A percentile compares a stretch with the other conserved stretches of the same genome.
Evolutionary conservation across 495 filamentous ascomycete species (phyloP).

Genomic region (Geopyxis carbonaria): DNA sequence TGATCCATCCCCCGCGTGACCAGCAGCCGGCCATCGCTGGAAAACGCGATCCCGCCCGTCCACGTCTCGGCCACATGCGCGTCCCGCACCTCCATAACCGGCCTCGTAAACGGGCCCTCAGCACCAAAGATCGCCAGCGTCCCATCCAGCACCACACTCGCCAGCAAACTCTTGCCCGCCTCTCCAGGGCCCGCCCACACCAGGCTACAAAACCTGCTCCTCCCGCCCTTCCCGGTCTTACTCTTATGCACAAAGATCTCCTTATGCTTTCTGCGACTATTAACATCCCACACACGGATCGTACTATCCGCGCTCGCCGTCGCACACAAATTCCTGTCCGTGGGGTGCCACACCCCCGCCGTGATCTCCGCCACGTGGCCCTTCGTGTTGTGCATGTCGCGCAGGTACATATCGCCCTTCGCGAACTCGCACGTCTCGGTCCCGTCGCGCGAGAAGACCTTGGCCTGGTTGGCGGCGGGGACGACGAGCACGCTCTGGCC

Average conservation of each 20-base stretch:
- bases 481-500: conserved; percentile 72
- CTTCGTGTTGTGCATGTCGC: conserved; percentile 93
- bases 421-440: conserved; percentile 68
- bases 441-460: conserved; percentile 76
- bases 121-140: conserved; percentile 84
- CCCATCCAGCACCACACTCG: conserved; percentile 77
- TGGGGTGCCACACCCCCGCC: conserved; percentile 74
- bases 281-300: conserved; percentile 89
- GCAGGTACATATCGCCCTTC: conserved; percentile 95
- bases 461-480: conserved; percentile 72
- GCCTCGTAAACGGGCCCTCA: conserved; percentile 70
- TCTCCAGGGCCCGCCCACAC: conserved; percentile 60
- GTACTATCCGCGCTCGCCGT: conserved; percentile 90
- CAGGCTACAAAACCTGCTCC: conserved; percentile 84
- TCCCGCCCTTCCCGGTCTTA: conserved; percentile 66
- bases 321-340: conserved; percentile 60
- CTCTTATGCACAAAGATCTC: conserved; percentile 94
- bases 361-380: conserved; percentile 84
- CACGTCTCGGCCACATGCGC: conserved; percentile 73
- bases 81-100: conserved; percentile 67
- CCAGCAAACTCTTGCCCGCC: conserved; percentile 61
- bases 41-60: conserved; percentile 88
- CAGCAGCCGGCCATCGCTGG: conserved; percentile 72
- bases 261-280: conserved; percentile 67
- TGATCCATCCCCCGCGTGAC: conserved; percentile 73